A percentile compares a stretch with the other conserved stretches of the same genome.
phyloP scores from a whole-genome alignment of 306 rosid species.

The Pachyrhizus erosus region DNA sequence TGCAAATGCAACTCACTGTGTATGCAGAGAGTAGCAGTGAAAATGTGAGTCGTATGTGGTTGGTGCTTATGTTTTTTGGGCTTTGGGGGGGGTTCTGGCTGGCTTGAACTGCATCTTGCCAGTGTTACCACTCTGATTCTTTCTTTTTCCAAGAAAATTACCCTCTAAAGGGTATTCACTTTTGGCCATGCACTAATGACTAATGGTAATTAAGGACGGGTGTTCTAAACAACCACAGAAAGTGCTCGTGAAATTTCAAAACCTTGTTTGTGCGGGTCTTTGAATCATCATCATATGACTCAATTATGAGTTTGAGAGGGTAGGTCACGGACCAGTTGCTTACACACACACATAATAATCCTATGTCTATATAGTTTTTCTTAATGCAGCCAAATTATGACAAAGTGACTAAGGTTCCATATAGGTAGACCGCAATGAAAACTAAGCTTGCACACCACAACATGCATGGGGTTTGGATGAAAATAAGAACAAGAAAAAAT shows the following conservation, averaged over 20 bases:
- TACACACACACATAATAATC: not conserved
- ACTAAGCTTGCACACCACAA: not conserved
- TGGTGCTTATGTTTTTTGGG: slow-evolving; percentile 4
- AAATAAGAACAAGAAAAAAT: not conserved
- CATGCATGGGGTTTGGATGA: not conserved
- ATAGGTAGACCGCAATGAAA: not conserved
- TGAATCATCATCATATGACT: not conserved
- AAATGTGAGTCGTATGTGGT: slow-evolving; percentile 24
- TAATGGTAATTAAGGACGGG: not conserved
- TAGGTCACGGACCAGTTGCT: not conserved
- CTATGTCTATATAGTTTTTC: not conserved
- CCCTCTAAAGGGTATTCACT: slow-evolving; percentile 9
- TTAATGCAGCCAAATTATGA: not conserved
- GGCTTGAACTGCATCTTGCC: slow-evolving; percentile 25
- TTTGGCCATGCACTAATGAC: slow-evolving; percentile 6
- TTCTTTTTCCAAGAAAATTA: slow-evolving; percentile 41
- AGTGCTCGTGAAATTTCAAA: not conserved
- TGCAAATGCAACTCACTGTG: slow-evolving; percentile 28
- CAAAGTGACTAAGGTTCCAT: not conserved
- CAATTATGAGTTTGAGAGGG: not conserved
- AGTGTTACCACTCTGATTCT: not conserved
- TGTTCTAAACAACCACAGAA: not conserved
- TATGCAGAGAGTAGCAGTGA: slow-evolving; percentile 4
- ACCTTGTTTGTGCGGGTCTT: not conserved
- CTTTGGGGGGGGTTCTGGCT: not conserved